These are phyloP conservation scores for Borovskyia barvae DNA, from an alignment of 208 protist species.

Conservation along the genomic window DNA sequence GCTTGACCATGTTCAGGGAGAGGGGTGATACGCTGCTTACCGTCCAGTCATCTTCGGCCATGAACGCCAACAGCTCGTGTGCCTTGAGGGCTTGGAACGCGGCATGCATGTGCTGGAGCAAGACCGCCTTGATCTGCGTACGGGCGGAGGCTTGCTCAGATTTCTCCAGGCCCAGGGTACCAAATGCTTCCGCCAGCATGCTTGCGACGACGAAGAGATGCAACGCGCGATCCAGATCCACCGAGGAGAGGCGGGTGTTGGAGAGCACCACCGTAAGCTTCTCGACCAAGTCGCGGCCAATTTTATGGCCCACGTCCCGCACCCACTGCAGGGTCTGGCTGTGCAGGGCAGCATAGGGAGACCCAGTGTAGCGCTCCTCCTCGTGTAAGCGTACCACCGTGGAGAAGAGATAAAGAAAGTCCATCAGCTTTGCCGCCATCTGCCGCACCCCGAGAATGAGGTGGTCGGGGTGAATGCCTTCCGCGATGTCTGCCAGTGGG, in stretches of 20 bases:
- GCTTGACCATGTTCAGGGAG: slow-evolving; percentile 60
- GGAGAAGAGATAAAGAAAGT: slow-evolving; percentile 73
- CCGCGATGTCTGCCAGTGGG: slow-evolving; percentile 61
- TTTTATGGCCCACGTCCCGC: slow-evolving; percentile 43
- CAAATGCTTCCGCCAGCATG: slow-evolving; percentile 64
- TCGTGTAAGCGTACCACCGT: slow-evolving; percentile 59
- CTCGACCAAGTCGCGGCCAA: slow-evolving; percentile 69
- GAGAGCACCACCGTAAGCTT: slow-evolving; percentile 64
- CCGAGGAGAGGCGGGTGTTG: slow-evolving; percentile 28
- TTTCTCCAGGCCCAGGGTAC: slow-evolving; percentile 48
- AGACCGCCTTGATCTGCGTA: slow-evolving; percentile 42
- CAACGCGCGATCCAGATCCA: slow-evolving; percentile 70
- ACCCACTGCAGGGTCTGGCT: slow-evolving; percentile 36
- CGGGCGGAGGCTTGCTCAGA: slow-evolving; percentile 40
- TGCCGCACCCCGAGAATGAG: slow-evolving; percentile 68
- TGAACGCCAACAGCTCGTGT: slow-evolving; percentile 56
- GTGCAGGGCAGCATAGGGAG: slow-evolving; percentile 43
- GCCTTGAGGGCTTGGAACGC: slow-evolving; percentile 62
- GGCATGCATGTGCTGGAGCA: slow-evolving; percentile 46
- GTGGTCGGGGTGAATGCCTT: slow-evolving; percentile 74
- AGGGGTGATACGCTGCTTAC: slow-evolving; percentile 42
- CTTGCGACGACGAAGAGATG: slow-evolving; percentile 79
- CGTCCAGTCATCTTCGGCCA: slow-evolving; percentile 67
- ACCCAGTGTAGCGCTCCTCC: slow-evolving; percentile 36
- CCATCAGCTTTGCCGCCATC: slow-evolving; percentile 70